Evolutionary conservation across 306 rosid species (phyloP).

Genomic region (Begonia masoniana): DNA sequence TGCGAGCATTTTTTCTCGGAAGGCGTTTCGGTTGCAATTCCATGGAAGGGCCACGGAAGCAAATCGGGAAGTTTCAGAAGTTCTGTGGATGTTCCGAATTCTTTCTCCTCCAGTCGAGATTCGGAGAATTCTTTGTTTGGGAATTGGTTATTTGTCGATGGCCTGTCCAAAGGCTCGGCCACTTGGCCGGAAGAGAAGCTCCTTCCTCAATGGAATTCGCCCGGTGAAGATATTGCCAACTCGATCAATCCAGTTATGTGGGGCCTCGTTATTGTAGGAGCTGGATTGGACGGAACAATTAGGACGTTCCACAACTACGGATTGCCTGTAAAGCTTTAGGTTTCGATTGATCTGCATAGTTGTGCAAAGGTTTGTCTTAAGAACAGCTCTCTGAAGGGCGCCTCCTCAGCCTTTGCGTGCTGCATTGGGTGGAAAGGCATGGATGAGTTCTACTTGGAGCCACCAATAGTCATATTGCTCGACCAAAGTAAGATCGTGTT

Average conservation of each 20-base stretch:
- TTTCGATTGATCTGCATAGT: too few relatives aligned
- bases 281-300: constrained; percentile 64
- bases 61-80: not conserved
- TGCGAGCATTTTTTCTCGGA: constrained; percentile 60
- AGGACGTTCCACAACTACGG: constrained; percentile 84
- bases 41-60: constrained; percentile 35
- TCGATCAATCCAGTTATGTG: constrained; percentile 29
- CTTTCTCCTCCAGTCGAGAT: constrained; percentile 19
- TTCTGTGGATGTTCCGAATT: not conserved
- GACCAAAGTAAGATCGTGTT: too few relatives aligned
- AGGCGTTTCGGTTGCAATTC: constrained; percentile 63
- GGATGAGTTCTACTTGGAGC: too few relatives aligned
- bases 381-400: too few relatives aligned
- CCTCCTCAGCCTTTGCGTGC: too few relatives aligned
- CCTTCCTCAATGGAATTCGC: constrained; percentile 44
- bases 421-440: too few relatives aligned
- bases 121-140: constrained; percentile 36
- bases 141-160: constrained; percentile 54
- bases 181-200: constrained; percentile 84
- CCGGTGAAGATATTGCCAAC: constrained; percentile 6
- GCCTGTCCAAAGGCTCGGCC: constrained; percentile 16
- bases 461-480: too few relatives aligned
- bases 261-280: constrained; percentile 66
- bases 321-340: constrained; percentile 29
- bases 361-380: too few relatives aligned